A percentile compares a stretch with the other conserved stretches of the same genome.
These are phyloP conservation scores for Exophiala sp. DNA, from an alignment of 2,329 filamentous ascomycete genomes.

Conservation along the genomic window DNA sequence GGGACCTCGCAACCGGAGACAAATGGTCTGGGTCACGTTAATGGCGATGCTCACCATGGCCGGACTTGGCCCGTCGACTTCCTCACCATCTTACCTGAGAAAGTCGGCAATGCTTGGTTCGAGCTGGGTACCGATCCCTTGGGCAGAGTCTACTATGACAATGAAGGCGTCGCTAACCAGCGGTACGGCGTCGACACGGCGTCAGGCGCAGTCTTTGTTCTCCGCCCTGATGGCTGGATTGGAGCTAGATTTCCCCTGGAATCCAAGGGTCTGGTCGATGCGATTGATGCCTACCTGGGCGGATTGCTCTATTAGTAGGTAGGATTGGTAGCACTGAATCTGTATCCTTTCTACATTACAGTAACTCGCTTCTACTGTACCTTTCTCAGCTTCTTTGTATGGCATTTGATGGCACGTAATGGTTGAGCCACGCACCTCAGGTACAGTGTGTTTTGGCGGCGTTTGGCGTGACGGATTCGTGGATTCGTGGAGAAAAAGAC, in stretches of 20 bases:
- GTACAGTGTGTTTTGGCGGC: too few relatives aligned
- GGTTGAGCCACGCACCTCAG: too few relatives aligned
- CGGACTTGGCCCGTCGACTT: conserved; percentile 25
- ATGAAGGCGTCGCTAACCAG: conserved; percentile 31
- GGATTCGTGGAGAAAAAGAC: background rate
- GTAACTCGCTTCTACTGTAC: too few relatives aligned
- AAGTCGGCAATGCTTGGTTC: conserved; percentile 34
- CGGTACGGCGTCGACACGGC: conserved; percentile 30
- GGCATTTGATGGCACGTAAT: too few relatives aligned
- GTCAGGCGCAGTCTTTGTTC: conserved; percentile 21
- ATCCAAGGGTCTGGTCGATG: conserved; percentile 6
- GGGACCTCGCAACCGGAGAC: background rate
- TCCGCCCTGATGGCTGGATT: conserved; percentile 27
- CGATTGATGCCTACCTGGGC: conserved; percentile 19
- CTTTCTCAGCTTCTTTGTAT: too few relatives aligned
- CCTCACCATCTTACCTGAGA: conserved; percentile 30
- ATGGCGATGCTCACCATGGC: conserved; percentile 11
- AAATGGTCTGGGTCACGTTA: conserved; percentile 10
- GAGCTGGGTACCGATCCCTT: conserved; percentile 33
- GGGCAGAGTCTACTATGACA: conserved; percentile 37
- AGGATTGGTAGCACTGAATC: background rate
- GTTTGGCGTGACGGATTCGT: background rate
- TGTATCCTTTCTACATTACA: too few relatives aligned
- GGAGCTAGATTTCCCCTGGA: conserved; percentile 18
- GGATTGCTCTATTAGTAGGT: conserved; percentile 15